phyloP scores from a whole-genome alignment of 148 eudicot genomes.

The Bassia scoparia region DNA sequence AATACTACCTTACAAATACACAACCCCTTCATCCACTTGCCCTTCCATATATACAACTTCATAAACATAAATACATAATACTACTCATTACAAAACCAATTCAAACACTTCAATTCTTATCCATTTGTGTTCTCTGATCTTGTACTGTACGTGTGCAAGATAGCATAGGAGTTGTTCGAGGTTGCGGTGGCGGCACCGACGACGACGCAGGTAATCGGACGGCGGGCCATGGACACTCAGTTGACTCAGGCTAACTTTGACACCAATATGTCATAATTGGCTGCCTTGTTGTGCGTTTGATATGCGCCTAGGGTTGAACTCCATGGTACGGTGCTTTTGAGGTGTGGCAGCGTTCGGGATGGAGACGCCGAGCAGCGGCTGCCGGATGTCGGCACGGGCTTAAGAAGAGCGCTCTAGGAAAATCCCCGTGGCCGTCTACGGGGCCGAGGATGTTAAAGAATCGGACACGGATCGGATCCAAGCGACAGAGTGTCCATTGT shows the following conservation, averaged over 20 bases:
- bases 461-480: not conserved
- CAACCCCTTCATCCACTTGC: not conserved
- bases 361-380: conserved; percentile 26
- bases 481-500: conserved; percentile 52
- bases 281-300: conserved; percentile 44
- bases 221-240: conserved; percentile 14
- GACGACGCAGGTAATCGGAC: conserved; percentile 11
- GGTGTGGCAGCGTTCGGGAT: conserved; percentile 23
- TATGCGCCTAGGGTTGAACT: conserved; percentile 51
- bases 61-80: too few relatives aligned
- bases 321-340: conserved; percentile 39
- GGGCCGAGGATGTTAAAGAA: conserved; percentile 20
- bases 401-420: conserved; percentile 37
- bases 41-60: not conserved
- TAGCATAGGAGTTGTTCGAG: conserved; percentile 16
- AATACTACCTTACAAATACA: conserved; percentile 8
- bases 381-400: conserved; percentile 30
- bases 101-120: not conserved
- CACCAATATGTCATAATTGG: conserved; percentile 48
- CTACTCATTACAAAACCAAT: not conserved
- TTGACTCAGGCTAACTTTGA: conserved; percentile 35
- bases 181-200: not conserved
- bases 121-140: not conserved
- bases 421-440: conserved; percentile 38
- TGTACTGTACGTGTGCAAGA: not conserved